phyloP scores from a whole-genome alignment of 371 early-diverging fungal genomes.

The Rhizopus arrhizus region DNA sequence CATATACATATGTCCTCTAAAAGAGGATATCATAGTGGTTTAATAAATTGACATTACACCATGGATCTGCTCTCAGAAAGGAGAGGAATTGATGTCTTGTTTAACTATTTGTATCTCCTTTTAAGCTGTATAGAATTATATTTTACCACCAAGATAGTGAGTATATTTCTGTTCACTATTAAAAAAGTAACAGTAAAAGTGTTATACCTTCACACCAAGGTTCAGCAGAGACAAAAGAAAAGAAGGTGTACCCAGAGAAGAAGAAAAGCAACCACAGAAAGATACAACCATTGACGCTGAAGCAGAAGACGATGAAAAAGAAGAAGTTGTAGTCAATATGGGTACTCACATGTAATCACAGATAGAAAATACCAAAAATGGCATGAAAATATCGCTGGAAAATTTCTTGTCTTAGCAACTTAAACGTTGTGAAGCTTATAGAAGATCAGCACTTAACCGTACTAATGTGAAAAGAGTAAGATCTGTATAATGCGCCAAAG shows the following conservation, averaged over 20 bases:
- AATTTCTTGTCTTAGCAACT: conserved; percentile 81
- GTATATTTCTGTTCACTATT: conserved; percentile 7
- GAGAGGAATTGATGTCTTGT: no score
- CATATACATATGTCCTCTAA: no score
- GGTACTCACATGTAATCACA: conserved; percentile 50
- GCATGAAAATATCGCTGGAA: conserved; percentile 70
- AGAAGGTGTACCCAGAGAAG: conserved; percentile 30
- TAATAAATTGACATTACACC: no score
- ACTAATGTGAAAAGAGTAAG: conserved; percentile 81
- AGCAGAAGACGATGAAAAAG: conserved; percentile 51
- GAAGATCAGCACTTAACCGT: conserved; percentile 85
- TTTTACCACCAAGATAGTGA: no score
- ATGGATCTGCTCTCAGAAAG: no score
- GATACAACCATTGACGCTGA: conserved; percentile 42
- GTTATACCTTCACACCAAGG: conserved; percentile 41
- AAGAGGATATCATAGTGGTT: no score
- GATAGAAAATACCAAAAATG: conserved; percentile 53
- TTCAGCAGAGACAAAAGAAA: conserved; percentile 47
- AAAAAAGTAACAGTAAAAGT: conserved; percentile 23
- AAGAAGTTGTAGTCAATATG: conserved; percentile 43
- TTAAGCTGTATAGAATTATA: no score
- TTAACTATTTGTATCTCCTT: no score
- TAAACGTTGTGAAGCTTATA: conserved; percentile 88
- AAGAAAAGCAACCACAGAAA: conserved; percentile 26
- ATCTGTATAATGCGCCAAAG: neutral